Evolutionary conservation across 495 filamentous ascomycete species (phyloP).

Genomic region (Acidomyces sp.): DNA sequence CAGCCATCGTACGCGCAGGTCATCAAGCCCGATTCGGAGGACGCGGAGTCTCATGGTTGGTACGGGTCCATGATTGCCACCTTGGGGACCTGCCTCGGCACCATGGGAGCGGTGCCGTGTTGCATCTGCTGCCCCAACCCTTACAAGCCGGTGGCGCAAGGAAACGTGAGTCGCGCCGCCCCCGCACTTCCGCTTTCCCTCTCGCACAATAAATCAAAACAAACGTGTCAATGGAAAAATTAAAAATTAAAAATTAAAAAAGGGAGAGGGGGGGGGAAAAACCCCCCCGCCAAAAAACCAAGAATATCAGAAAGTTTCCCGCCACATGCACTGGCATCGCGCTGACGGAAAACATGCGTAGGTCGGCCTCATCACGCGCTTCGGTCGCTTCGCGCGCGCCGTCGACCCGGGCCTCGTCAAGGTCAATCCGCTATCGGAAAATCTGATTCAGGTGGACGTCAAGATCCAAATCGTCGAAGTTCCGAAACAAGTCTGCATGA

Average conservation of each 20-base stretch:
- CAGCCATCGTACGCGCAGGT: constrained; percentile 77
- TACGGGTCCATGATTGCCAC: constrained; percentile 77
- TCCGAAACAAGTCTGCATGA: constrained; percentile 95
- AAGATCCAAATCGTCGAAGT: constrained; percentile 99
- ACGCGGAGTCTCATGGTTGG: constrained; percentile 70
- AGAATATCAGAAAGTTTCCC: too few species aligned
- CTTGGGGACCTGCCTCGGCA: constrained; percentile 66
- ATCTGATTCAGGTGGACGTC: constrained; percentile 83
- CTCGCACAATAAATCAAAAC: too few species aligned
- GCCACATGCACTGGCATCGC: too few species aligned
- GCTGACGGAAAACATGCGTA: too few species aligned
- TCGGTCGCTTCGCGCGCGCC: constrained; percentile 89
- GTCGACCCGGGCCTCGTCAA: constrained; percentile 96
- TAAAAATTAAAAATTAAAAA: too few species aligned
- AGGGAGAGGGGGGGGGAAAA: too few species aligned
- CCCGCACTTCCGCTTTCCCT: too few species aligned
- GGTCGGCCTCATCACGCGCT: constrained; percentile 90
- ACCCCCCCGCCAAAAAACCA: too few species aligned
- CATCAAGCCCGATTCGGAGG: constrained; percentile 51
- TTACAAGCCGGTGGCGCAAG: constrained; percentile 15
- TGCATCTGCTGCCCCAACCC: constrained; percentile 90
- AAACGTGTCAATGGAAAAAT: too few species aligned
- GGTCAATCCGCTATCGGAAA: constrained; percentile 92
- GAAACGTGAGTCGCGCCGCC: too few species aligned
- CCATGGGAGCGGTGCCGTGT: constrained; percentile 78